phyloP scores from a whole-genome alignment of 495 filamentous ascomycete genomes.

The Bacidia rubella region DNA sequence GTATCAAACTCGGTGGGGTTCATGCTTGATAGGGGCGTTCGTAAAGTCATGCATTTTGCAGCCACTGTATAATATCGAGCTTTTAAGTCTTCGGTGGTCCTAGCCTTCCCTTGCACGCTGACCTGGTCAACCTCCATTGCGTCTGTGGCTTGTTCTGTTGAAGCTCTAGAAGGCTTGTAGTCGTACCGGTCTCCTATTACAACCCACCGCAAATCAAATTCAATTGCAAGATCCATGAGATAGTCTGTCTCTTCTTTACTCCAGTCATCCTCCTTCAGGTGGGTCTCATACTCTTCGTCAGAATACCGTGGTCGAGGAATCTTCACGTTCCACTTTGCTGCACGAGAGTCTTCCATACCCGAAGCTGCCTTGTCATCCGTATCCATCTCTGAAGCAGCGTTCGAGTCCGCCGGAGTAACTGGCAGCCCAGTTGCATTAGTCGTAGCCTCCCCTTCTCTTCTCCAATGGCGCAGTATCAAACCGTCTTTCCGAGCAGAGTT shows the following conservation, averaged over 20 bases:
- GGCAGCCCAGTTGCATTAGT: constrained; percentile 13
- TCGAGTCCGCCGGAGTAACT: constrained; percentile 25
- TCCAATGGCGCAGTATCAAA: constrained; percentile 50
- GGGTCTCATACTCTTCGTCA: constrained; percentile 69
- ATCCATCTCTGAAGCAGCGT: constrained; percentile 30
- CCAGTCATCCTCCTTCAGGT: constrained; percentile 66
- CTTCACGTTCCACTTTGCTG: constrained; percentile 72
- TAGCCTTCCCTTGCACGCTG: constrained; percentile 29
- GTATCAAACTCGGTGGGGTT: constrained; percentile 62
- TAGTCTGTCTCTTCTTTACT: constrained; percentile 88
- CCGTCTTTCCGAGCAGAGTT: constrained; percentile 45
- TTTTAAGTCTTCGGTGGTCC: constrained; percentile 84
- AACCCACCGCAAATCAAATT: constrained; percentile 78
- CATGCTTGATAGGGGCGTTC: constrained; percentile 76
- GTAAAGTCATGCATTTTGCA: constrained; percentile 69
- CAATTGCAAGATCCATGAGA: constrained; percentile 53
- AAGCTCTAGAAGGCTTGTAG: constrained; percentile 37
- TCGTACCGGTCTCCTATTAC: constrained; percentile 92
- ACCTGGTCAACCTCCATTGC: constrained; percentile 27
- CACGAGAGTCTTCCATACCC: constrained; percentile 38
- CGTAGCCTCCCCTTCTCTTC: constrained; percentile 11
- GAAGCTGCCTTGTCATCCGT: constrained; percentile 26
- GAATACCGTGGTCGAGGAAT: constrained; percentile 63
- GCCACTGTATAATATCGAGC: constrained; percentile 77
- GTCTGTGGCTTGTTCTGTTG: constrained; percentile 16